A percentile compares a stretch with the other conserved stretches of the same genome.
These are phyloP conservation scores for Schizopora paradoxa DNA, from an alignment of 1,284 basidiomycete genomes.

Conservation along the genomic window DNA sequence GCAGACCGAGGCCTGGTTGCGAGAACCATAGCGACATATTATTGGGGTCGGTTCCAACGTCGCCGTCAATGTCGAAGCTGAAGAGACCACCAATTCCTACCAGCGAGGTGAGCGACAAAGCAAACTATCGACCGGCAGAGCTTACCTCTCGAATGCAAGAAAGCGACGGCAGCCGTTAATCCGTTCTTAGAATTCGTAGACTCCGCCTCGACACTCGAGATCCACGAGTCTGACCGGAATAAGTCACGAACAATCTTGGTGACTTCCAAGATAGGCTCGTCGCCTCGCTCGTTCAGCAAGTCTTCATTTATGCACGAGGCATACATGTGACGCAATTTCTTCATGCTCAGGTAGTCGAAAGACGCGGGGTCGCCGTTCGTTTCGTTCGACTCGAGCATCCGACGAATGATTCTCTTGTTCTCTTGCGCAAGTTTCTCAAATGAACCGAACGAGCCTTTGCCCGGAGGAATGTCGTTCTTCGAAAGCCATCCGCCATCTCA, in stretches of 20 bases:
- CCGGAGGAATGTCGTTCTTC: conserved; percentile 77
- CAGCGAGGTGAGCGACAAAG: conserved; percentile 6
- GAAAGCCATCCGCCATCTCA: conserved; percentile 80
- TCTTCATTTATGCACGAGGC: conserved; percentile 79
- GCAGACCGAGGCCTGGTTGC: conserved; percentile 81
- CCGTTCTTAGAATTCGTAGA: conserved; percentile 33
- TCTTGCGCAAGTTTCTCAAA: conserved; percentile 58
- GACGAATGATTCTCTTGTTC: conserved; percentile 61
- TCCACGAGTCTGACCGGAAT: conserved; percentile 47
- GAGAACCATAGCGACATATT: conserved; percentile 82
- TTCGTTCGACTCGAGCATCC: conserved; percentile 37
- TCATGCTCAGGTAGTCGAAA: conserved; percentile 65
- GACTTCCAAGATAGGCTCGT: conserved; percentile 54
- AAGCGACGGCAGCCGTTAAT: conserved; percentile 79
- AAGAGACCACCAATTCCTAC: conserved; percentile 78
- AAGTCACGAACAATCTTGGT: conserved; percentile 52
- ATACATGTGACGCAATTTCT: conserved; percentile 80
- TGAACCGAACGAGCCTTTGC: conserved; percentile 65
- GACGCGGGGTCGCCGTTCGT: conserved; percentile 29
- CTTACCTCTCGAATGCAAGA: conserved; percentile 79
- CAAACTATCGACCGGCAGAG: conserved; percentile 2
- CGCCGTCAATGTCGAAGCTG: conserved; percentile 78
- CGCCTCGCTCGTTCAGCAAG: conserved; percentile 56
- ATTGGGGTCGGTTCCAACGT: conserved; percentile 86
- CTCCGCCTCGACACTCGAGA: conserved; percentile 22